Evolutionary conservation across 345 rosid species (phyloP).

Genomic region (Eutrema heterophyllum): DNA sequence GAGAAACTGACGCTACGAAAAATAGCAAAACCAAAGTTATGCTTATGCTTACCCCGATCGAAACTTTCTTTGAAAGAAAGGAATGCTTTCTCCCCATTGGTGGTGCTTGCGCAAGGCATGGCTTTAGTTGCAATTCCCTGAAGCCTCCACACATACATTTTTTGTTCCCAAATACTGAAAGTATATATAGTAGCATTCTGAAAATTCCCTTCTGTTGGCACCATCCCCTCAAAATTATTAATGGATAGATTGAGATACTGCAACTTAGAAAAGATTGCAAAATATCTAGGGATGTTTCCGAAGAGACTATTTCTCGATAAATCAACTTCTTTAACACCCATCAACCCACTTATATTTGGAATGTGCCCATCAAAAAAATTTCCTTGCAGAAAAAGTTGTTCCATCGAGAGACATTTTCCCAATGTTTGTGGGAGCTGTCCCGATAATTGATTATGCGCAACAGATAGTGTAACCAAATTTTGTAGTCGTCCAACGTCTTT

Average conservation of each 20-base stretch:
- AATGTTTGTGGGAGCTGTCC: not conserved
- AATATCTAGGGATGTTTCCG: not conserved
- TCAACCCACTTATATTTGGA: not conserved
- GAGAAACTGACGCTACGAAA: not conserved
- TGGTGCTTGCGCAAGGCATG: not conserved
- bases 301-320: not conserved
- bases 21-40: not conserved
- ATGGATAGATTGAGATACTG: conserved; percentile 14
- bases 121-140: not conserved
- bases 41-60: not conserved
- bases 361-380: not conserved
- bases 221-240: conserved; percentile 12
- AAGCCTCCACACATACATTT: conserved; percentile 22
- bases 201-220: conserved; percentile 23
- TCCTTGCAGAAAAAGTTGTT: not conserved
- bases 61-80: not conserved
- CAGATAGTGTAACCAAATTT: not conserved
- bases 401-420: not conserved
- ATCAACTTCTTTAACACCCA: not conserved
- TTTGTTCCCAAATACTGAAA: not conserved
- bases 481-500: not conserved
- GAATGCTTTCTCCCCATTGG: not conserved
- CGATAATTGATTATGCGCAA: not conserved
- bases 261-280: not conserved
- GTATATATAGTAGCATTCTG: not conserved